Base-by-base conservation (phyloP, 805 yeast species). In the Yarrowia sp. region DNA sequence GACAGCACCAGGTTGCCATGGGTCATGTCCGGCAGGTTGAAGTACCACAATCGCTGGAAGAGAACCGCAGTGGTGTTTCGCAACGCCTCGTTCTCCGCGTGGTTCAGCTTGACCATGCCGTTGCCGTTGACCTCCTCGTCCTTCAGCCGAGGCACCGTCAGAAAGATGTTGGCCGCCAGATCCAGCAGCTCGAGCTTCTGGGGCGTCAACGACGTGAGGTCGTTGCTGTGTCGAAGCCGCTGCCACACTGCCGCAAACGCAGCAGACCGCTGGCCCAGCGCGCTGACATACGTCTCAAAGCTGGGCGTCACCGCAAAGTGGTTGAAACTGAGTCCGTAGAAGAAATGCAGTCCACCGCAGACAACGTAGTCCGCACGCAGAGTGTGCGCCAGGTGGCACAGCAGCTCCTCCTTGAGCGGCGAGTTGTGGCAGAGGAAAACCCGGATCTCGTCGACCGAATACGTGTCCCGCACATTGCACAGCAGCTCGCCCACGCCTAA, bases 31-130 rank as follows among this genome's bases (percentile, higher is more conserved):
- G 91, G 83, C 49, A 89, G 76, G 70, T 87, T 87, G 73, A 85
- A 86, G 73, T 89, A 90, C 96, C 96, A 89, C 65, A 86, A 79
- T 70, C 86, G 85, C 71, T 85, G 86, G 74, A 85, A 88, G 2
- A 58, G 63, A 16, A 58, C 51, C 8, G 63, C 36, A 9, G 51
- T 41, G 0, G 91, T 84, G 16, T 82, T 78, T 71, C 85, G 83
- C 68, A 85, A 84, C 41, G 81, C 75, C 70, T 87, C 90, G 72
- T 85, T 86, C 65, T 84, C 66, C 78, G 79, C 71, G 82, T 77
- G 24, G 16, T 43, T 75, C 70, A n/a, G 81, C 77, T 51, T 58
- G 8, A 30, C 40, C 28, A 24, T 16, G 10, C 32, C 24, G 75
- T 70, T 64, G 76, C 81, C 62, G 78, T 46, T 46, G n/a, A 46